Evolutionary conservation across 805 yeast species (phyloP).

Genomic region (Saturnispora halmiae): DNA sequence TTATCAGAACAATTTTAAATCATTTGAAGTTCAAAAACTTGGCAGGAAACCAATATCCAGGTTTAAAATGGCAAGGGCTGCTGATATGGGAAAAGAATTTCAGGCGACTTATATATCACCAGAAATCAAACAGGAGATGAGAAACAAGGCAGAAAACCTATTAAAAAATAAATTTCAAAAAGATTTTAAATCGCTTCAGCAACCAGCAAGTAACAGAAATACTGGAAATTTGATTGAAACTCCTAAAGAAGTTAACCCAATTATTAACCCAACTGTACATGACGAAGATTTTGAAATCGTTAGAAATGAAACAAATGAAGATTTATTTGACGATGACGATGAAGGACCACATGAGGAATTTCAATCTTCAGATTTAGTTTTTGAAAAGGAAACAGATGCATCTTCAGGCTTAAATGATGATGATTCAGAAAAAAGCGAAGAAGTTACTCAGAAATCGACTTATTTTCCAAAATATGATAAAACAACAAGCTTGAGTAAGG

Average conservation of each 20-base stretch:
- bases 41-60: conserved; percentile 13
- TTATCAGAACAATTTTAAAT: neutral
- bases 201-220: neutral
- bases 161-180: conserved; percentile 5
- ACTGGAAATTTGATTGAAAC: conserved; percentile 7
- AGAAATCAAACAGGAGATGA: conserved; percentile 10
- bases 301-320: conserved; percentile 16
- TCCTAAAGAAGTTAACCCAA: conserved; percentile 19
- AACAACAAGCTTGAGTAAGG: neutral
- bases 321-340: conserved; percentile 18
- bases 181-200: conserved; percentile 13
- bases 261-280: conserved; percentile 10
- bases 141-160: neutral
- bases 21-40: conserved; percentile 7
- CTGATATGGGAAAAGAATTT: conserved; percentile 14
- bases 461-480: conserved; percentile 11
- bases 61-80: conserved; percentile 12
- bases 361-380: neutral
- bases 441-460: neutral
- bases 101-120: conserved; percentile 11
- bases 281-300: conserved; percentile 21
- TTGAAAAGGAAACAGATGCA: neutral
- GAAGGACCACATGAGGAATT: conserved; percentile 11
- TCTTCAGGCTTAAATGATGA: conserved; percentile 5
- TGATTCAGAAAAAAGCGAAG: neutral